Conservation (phyloP, 2,329 filamentous ascomycete genomes). For the Mollisia scopiformis region DNA sequence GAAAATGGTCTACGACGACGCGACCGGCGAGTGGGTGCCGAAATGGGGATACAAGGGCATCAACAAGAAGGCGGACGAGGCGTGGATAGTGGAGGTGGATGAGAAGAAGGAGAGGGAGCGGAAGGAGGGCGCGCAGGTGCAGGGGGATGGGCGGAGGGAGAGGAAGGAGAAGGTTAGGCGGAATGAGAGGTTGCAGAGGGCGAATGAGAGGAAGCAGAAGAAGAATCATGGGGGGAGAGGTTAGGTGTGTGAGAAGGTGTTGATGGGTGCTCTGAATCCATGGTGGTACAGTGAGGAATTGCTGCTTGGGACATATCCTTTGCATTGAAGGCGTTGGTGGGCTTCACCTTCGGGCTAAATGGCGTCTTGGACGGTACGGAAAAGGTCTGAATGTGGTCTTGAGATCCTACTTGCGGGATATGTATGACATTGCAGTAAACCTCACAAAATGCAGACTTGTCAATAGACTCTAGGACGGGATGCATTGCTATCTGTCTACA, state of each 20-base stretch:
- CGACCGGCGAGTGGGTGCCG: constrained; percentile 83
- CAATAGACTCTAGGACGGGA: background rate
- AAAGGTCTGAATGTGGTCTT: background rate
- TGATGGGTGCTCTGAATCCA: background rate
- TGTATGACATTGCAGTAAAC: background rate
- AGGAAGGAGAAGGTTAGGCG: constrained; percentile 70
- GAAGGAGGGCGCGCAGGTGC: constrained; percentile 64
- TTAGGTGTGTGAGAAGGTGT: background rate
- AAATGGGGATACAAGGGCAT: constrained; percentile 95
- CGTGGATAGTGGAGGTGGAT: constrained; percentile 94
- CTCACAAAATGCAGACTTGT: background rate
- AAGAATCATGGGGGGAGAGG: constrained; percentile 29
- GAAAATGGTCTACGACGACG: constrained; percentile 84
- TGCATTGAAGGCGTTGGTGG: background rate
- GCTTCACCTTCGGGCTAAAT: background rate
- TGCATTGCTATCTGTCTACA: background rate
- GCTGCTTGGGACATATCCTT: background rate
- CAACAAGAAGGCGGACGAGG: constrained; percentile 80
- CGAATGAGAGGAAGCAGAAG: constrained; percentile 58
- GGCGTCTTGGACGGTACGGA: background rate
- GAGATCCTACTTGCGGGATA: background rate
- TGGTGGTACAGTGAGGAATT: background rate
- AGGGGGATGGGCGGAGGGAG: constrained; percentile 65
- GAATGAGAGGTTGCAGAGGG: constrained; percentile 71
- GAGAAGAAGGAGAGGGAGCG: constrained; percentile 67